Evolutionary conservation across 176 grass and related monocot species (phyloP).

Genomic region (Hsuehochloa calcarea): DNA sequence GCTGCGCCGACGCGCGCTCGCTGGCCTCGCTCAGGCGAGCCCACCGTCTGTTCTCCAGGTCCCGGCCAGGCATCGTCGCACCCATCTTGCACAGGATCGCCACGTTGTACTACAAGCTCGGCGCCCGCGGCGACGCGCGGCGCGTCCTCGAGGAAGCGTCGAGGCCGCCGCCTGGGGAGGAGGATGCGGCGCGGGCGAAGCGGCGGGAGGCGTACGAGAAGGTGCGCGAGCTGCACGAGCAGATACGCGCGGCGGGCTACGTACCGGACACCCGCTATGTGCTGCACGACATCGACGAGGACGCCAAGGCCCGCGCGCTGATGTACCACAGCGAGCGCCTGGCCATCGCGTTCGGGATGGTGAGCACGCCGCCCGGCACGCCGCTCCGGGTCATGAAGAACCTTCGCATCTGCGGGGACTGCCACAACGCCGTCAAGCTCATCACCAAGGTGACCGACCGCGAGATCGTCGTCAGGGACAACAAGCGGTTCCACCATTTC

Average conservation of each 20-base stretch:
- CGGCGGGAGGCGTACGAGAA: constrained; percentile 71
- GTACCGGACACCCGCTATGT: constrained; percentile 75
- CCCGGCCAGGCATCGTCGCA: neutral
- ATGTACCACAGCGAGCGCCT: constrained; percentile 96
- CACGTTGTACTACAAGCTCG: constrained; percentile 65
- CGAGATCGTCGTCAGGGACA: constrained; percentile 87
- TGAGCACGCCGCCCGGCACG: constrained; percentile 66
- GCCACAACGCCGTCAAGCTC: constrained; percentile 86
- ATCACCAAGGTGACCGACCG: constrained; percentile 70
- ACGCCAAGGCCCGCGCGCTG: constrained; percentile 69
- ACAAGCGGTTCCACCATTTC: constrained; percentile 93
- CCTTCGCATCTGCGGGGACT: constrained; percentile 87
- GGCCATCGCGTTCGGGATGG: constrained; percentile 78
- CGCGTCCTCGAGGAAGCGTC: constrained; percentile 37
- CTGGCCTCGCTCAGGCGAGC: constrained; percentile 44
- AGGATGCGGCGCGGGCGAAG: constrained; percentile 31
- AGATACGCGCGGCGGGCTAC: constrained; percentile 73
- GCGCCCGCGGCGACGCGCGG: constrained; percentile 45
- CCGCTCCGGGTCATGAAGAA: constrained; percentile 91
- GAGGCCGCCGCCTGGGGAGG: neutral
- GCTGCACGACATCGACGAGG: constrained; percentile 79
- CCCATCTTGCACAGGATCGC: constrained; percentile 45
- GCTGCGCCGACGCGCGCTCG: constrained; percentile 45
- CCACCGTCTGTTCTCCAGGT: constrained; percentile 41
- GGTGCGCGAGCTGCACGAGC: constrained; percentile 58